Conservation (phyloP, 306 rosid genomes). For the Vigna reflexopilosa region DNA sequence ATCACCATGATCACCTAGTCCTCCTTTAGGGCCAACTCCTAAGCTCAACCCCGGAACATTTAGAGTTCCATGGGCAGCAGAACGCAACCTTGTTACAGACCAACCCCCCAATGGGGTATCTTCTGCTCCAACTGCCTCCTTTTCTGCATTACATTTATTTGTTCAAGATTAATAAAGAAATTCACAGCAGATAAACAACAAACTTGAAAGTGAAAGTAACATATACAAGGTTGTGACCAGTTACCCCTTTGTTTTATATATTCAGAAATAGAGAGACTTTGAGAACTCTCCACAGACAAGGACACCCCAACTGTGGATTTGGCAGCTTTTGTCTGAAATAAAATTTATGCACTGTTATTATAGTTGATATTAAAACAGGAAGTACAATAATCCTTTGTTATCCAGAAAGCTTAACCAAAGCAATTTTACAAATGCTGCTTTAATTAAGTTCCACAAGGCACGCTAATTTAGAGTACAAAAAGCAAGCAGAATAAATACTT, state of each 20-base stretch:
- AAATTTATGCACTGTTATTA: slow-evolving; percentile 39
- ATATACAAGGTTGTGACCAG: slow-evolving; percentile 37
- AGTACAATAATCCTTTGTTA: slow-evolving; percentile 2
- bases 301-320: slow-evolving; percentile 86
- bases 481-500: slow-evolving; percentile 8
- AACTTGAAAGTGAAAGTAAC: slow-evolving; percentile 33
- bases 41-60: slow-evolving; percentile 93
- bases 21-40: slow-evolving; percentile 97
- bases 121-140: slow-evolving; percentile 98
- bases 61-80: slow-evolving; percentile 96
- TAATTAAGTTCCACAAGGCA: slow-evolving; percentile 38
- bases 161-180: slow-evolving; percentile 33
- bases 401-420: slow-evolving; percentile 29
- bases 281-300: slow-evolving; percentile 85
- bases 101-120: slow-evolving; percentile 96
- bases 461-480: slow-evolving; percentile 37
- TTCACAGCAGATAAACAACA: slow-evolving; percentile 28
- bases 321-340: slow-evolving; percentile 90
- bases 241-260: slow-evolving; percentile 88
- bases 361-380: slow-evolving; percentile 23
- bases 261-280: slow-evolving; percentile 72
- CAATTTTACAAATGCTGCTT: slow-evolving; percentile 32
- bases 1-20: slow-evolving; percentile 99
- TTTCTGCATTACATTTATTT: slow-evolving; percentile 62
- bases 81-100: slow-evolving; percentile 95